Conservation (phyloP, 768 basidiomycete genomes). For the Pulveroboletus sp. region DNA sequence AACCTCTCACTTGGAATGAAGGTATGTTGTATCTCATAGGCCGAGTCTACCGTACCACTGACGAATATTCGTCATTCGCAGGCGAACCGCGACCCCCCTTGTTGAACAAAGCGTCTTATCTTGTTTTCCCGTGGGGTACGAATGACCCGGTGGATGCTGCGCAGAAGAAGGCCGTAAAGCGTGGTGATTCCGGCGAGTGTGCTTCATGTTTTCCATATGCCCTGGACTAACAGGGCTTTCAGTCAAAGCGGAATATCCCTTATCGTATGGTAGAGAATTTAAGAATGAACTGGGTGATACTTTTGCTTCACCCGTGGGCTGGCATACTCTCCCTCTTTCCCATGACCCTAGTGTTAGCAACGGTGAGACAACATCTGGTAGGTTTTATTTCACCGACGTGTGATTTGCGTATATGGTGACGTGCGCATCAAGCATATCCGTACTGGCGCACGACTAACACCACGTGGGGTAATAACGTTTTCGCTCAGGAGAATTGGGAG, state of each 20-base stretch:
- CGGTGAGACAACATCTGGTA: slow-evolving; percentile 9
- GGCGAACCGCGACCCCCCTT: slow-evolving; percentile 8
- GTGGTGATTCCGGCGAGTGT: slow-evolving; percentile 14
- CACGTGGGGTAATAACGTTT: slow-evolving; percentile 87
- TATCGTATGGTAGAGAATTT: slow-evolving; percentile 28
- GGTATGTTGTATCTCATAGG: not conserved
- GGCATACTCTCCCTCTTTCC: slow-evolving; percentile 77
- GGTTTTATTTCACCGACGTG: not conserved
- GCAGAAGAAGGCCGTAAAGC: slow-evolving; percentile 12
- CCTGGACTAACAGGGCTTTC: not conserved
- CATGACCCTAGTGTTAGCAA: slow-evolving; percentile 52
- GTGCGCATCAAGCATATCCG: slow-evolving; percentile 23
- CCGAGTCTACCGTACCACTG: not conserved
- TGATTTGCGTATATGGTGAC: not conserved
- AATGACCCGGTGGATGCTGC: slow-evolving; percentile 74
- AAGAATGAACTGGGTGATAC: slow-evolving; percentile 68
- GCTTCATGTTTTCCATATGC: not conserved
- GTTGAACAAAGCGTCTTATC: slow-evolving; percentile 46
- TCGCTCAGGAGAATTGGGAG: slow-evolving; percentile 91
- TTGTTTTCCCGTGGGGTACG: slow-evolving; percentile 74
- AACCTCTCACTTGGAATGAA: slow-evolving; percentile 13
- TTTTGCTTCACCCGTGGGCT: slow-evolving; percentile 82
- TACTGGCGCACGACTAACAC: slow-evolving; percentile 67
- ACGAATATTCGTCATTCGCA: not conserved
- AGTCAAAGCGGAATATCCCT: slow-evolving; percentile 3